These are phyloP conservation scores for Rauvolfia tetraphylla DNA, from an alignment of 257 asterid genomes.

Conservation along the genomic window DNA sequence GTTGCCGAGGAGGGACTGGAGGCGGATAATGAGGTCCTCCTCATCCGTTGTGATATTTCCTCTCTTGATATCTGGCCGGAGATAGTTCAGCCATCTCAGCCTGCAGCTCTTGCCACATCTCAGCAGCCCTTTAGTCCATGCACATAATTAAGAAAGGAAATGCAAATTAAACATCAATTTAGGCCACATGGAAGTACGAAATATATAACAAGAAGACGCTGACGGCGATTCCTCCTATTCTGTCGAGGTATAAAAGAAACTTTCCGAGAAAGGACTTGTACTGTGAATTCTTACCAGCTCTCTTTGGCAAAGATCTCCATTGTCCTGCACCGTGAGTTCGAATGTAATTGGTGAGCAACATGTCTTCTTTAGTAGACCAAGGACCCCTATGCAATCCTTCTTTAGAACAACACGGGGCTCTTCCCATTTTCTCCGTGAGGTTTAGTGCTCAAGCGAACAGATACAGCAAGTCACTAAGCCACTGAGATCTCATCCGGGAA, in stretches of 20 bases:
- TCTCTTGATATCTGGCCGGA: constrained; percentile 67
- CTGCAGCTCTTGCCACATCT: constrained; percentile 86
- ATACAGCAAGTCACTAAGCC: too few relatives aligned
- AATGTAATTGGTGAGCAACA: constrained; percentile 36
- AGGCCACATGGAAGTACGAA: too few relatives aligned
- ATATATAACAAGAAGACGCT: too few relatives aligned
- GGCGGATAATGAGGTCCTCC: constrained; percentile 60
- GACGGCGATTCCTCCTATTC: background rate
- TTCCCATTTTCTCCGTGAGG: constrained; percentile 33
- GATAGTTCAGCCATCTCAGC: constrained; percentile 74
- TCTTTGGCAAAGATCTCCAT: constrained; percentile 55
- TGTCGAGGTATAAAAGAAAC: too few relatives aligned
- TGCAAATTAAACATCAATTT: background rate
- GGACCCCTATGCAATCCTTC: constrained; percentile 50
- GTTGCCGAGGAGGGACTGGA: constrained; percentile 62
- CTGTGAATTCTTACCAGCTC: constrained; percentile 40
- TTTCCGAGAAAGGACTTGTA: too few relatives aligned
- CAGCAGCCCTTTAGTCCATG: constrained; percentile 36
- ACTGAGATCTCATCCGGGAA: too few relatives aligned
- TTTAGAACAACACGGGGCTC: constrained; percentile 55
- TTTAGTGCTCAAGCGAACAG: too few relatives aligned
- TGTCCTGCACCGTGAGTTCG: constrained; percentile 55
- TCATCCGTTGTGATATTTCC: constrained; percentile 60
- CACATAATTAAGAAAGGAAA: too few relatives aligned
- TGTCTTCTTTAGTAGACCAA: constrained; percentile 55